These are phyloP conservation scores for Acrodontium crateriforme DNA, from an alignment of 2,329 filamentous ascomycete species.

Conservation along the genomic window DNA sequence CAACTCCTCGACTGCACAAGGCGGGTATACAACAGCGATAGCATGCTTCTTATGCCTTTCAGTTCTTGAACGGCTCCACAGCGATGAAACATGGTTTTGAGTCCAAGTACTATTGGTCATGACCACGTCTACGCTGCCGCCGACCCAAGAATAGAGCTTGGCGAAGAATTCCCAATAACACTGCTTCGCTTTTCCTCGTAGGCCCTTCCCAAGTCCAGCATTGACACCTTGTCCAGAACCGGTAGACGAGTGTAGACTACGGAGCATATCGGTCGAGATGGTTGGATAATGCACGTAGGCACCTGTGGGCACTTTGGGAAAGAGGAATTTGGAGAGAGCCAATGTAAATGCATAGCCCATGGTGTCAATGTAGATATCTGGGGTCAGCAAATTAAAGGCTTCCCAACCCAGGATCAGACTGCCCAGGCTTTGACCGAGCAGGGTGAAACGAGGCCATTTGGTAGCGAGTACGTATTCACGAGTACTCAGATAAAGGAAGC, in stretches of 20 bases:
- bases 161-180: conserved; percentile 83
- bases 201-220: conserved; percentile 63
- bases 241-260: conserved; percentile 50
- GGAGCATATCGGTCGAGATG: conserved; percentile 93
- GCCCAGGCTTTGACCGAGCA: conserved; percentile 85
- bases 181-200: conserved; percentile 57
- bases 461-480: conserved; percentile 73
- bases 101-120: conserved; percentile 99
- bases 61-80: conserved; percentile 54
- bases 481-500: conserved; percentile 83
- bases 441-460: conserved; percentile 83
- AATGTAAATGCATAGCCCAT: conserved; percentile 95
- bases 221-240: conserved; percentile 56
- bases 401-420: conserved; percentile 82
- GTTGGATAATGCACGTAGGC: conserved; percentile 98
- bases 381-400: conserved; percentile 79
- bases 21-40: conserved; percentile 75
- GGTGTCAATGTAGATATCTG: conserved; percentile 90
- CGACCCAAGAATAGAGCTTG: conserved; percentile 65
- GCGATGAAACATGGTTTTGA: conserved; percentile 60
- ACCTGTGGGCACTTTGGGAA: conserved; percentile 65
- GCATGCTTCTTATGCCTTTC: conserved; percentile 36
- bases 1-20: conserved; percentile 78
- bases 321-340: conserved; percentile 68
- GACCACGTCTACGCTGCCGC: conserved; percentile 74